Percentiles rank a stretch among this genome's conserved stretches.
phyloP scores from a whole-genome alignment of 164 flowering plant species.

The Aristolochia californica region DNA sequence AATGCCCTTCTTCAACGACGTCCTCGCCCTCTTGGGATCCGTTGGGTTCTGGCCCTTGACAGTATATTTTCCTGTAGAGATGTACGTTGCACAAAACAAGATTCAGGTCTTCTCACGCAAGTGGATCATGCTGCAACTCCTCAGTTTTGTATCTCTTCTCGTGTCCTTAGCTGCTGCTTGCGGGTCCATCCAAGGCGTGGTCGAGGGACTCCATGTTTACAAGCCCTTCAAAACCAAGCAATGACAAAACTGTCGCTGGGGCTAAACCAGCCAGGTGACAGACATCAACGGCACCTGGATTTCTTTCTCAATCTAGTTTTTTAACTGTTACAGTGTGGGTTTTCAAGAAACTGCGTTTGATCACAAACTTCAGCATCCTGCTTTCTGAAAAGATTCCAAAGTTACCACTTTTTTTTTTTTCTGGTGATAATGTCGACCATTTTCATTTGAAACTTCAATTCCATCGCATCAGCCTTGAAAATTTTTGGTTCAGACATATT shows the following conservation, averaged over 20 bases:
- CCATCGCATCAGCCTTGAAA: too few relatives aligned
- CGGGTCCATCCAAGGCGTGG: constrained; percentile 69
- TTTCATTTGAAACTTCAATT: too few relatives aligned
- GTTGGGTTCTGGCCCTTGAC: constrained; percentile 73
- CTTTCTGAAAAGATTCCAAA: too few relatives aligned
- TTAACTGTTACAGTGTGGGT: background rate
- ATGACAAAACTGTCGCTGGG: background rate
- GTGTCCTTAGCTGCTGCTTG: constrained; percentile 64
- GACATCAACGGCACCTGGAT: background rate
- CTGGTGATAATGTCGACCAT: too few relatives aligned
- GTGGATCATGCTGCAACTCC: constrained; percentile 57
- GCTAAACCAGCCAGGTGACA: background rate
- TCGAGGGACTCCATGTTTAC: constrained; percentile 31
- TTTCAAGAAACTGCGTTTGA: too few relatives aligned
- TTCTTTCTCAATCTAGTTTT: background rate
- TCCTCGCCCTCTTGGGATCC: constrained; percentile 69
- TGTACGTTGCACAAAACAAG: constrained; percentile 56
- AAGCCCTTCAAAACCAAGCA: constrained; percentile 43
- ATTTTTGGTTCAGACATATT: too few relatives aligned
- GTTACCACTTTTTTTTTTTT: too few relatives aligned
- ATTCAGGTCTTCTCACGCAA: constrained; percentile 31
- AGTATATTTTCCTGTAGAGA: constrained; percentile 80
- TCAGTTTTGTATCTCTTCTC: constrained; percentile 53
- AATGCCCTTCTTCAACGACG: constrained; percentile 77
- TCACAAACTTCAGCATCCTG: too few relatives aligned